Percentiles rank a stretch among this genome's conserved stretches.
phyloP scores from a whole-genome alignment of 768 basidiomycete species.

The Leccinum broughii region DNA sequence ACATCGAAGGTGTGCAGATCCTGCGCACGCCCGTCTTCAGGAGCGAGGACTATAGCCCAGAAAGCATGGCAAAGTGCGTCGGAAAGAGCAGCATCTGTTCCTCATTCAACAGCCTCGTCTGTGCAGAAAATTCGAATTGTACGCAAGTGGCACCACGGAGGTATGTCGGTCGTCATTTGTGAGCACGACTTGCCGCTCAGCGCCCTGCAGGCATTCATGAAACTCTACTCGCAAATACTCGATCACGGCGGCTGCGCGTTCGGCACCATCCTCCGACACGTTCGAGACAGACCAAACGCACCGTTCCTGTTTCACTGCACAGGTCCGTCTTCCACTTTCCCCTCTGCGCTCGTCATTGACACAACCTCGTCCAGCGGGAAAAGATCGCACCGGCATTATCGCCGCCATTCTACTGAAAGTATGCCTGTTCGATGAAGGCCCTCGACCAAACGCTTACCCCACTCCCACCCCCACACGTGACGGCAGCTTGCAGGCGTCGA shows the following conservation, averaged over 20 bases:
- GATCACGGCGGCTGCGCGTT: slow-evolving; percentile 71
- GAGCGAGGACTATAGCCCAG: slow-evolving; percentile 79
- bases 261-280: slow-evolving; percentile 68
- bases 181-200: slow-evolving; percentile 1
- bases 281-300: slow-evolving; percentile 66
- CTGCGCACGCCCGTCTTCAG: slow-evolving; percentile 62
- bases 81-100: slow-evolving; percentile 12
- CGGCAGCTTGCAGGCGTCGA: slow-evolving; percentile 70
- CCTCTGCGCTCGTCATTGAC: neutral
- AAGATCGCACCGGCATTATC: slow-evolving; percentile 78
- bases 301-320: slow-evolving; percentile 79
- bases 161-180: slow-evolving; percentile 34
- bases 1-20: slow-evolving; percentile 62
- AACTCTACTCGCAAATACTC: slow-evolving; percentile 77
- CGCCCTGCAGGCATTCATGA: slow-evolving; percentile 66
- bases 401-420: slow-evolving; percentile 76
- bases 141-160: slow-evolving; percentile 80
- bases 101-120: slow-evolving; percentile 9
- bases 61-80: slow-evolving; percentile 82
- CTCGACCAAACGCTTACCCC: neutral
- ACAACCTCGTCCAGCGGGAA: slow-evolving; percentile 52
- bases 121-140: slow-evolving; percentile 51
- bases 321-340: slow-evolving; percentile 30
- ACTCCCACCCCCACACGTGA: neutral
- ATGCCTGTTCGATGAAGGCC: slow-evolving; percentile 4